A percentile compares a stretch with the other conserved stretches of the same genome.
phyloP scores from a whole-genome alignment of 1,284 basidiomycete genomes.

The Earliella scabrosa region DNA sequence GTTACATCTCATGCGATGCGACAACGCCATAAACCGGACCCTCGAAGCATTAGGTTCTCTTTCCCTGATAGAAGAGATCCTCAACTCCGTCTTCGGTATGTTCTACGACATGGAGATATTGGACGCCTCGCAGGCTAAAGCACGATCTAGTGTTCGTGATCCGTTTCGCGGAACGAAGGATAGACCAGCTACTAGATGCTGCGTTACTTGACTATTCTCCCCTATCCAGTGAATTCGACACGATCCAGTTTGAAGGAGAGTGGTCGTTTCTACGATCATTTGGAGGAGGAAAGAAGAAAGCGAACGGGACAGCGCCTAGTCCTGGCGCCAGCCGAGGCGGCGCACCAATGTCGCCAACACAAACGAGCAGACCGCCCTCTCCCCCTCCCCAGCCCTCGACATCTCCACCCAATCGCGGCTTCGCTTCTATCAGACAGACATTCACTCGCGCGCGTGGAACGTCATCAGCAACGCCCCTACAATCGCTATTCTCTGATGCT shows the following conservation, averaged over 20 bases:
- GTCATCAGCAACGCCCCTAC: constrained; percentile 49
- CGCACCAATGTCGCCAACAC: constrained; percentile 48
- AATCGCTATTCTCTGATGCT: constrained; percentile 55
- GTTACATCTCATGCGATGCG: constrained; percentile 89
- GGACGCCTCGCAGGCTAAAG: neutral
- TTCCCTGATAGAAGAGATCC: constrained; percentile 82
- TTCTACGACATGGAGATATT: neutral
- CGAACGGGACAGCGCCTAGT: constrained; percentile 35
- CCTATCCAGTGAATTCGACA: constrained; percentile 77
- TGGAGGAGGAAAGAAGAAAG: constrained; percentile 65
- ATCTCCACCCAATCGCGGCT: constrained; percentile 47
- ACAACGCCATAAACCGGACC: constrained; percentile 72
- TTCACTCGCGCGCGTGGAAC: constrained; percentile 54
- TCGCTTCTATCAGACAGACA: constrained; percentile 68
- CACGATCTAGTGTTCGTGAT: constrained; percentile 86
- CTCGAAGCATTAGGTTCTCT: constrained; percentile 84
- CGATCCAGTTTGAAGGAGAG: constrained; percentile 93
- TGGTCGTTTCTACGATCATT: constrained; percentile 91
- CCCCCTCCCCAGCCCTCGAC: constrained; percentile 45
- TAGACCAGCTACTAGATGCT: constrained; percentile 86
- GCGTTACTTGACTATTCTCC: constrained; percentile 87
- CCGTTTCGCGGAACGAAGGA: constrained; percentile 86
- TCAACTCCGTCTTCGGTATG: constrained; percentile 93
- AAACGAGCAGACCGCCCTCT: constrained; percentile 50
- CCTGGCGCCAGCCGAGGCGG: constrained; percentile 41